phyloP scores from a whole-genome alignment of 805 yeast species.

The Zygosaccharomyces kombuchaensis region DNA sequence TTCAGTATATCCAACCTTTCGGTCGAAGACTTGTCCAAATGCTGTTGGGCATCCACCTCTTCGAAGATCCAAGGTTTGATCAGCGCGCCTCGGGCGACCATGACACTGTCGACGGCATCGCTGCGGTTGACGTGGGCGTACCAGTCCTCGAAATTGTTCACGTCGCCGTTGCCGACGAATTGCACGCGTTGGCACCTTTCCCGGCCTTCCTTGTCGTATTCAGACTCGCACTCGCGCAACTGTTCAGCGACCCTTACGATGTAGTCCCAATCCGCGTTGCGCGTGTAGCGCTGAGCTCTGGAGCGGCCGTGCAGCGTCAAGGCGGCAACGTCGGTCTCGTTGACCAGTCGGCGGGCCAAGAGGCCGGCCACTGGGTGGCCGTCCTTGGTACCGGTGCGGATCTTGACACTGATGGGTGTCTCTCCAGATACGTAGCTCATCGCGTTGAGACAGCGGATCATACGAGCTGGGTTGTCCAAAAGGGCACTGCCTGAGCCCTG shows the following conservation, averaged over 20 bases:
- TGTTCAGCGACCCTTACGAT: constrained; percentile 66
- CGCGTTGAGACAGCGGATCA: constrained; percentile 72
- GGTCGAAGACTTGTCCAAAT: constrained; percentile 82
- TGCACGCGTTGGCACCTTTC: constrained; percentile 62
- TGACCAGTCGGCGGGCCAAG: constrained; percentile 64
- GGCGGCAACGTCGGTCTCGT: constrained; percentile 81
- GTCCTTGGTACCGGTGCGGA: constrained; percentile 88
- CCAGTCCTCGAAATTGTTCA: constrained; percentile 86
- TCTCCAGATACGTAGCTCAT: constrained; percentile 91
- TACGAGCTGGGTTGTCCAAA: constrained; percentile 80
- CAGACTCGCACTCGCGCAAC: constrained; percentile 53
- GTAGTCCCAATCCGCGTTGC: constrained; percentile 90
- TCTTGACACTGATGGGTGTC: constrained; percentile 84
- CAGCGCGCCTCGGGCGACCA: constrained; percentile 97
- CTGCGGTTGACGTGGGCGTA: constrained; percentile 52
- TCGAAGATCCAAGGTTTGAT: constrained; percentile 99
- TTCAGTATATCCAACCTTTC: constrained; percentile 78
- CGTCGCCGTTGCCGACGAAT: constrained; percentile 94
- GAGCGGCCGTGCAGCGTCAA: constrained; percentile 95
- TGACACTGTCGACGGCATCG: constrained; percentile 80
- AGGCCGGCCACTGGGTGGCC: constrained; percentile 81
- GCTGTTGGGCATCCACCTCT: constrained; percentile 85
- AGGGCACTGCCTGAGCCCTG: constrained; percentile 96
- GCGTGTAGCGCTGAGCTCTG: constrained; percentile 90
- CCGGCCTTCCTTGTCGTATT: constrained; percentile 56